Percentiles rank a stretch among this genome's conserved stretches.
phyloP scores from a whole-genome alignment of 331 rosid genomes.

The Spiraea crenata region DNA sequence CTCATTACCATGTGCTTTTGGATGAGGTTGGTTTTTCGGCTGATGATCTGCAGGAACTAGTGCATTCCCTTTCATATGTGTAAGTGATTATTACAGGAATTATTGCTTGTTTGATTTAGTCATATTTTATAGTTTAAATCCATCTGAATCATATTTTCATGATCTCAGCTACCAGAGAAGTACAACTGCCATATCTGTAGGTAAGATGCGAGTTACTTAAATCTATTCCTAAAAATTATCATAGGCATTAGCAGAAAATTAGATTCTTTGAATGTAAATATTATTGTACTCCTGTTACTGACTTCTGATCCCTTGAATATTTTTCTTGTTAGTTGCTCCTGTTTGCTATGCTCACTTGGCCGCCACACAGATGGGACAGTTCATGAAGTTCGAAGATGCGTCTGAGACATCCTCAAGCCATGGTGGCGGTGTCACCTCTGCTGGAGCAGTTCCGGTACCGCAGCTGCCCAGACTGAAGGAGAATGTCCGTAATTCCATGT shows the following conservation, averaged over 20 bases:
- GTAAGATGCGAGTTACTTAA: constrained; percentile 31
- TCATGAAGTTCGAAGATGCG: constrained; percentile 42
- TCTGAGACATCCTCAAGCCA: constrained; percentile 88
- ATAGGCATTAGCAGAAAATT: background rate
- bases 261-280: background rate
- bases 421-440: constrained; percentile 60
- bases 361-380: constrained; percentile 44
- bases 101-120: background rate
- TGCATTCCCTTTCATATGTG: constrained; percentile 92
- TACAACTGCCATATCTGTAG: constrained; percentile 94
- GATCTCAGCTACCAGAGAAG: constrained; percentile 84
- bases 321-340: constrained; percentile 71
- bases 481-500: constrained; percentile 64
- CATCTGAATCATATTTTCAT: background rate
- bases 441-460: constrained; percentile 67
- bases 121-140: background rate
- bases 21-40: constrained; percentile 84
- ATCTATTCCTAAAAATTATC: too few species aligned
- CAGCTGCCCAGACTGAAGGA: constrained; percentile 68
- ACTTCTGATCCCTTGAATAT: background rate
- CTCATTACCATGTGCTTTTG: constrained; percentile 78
- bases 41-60: constrained; percentile 85
- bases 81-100: constrained; percentile 38
- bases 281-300: background rate
- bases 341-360: constrained; percentile 61